phyloP scores from a whole-genome alignment of 495 filamentous ascomycete genomes.

The Penicillium waksmanii region DNA sequence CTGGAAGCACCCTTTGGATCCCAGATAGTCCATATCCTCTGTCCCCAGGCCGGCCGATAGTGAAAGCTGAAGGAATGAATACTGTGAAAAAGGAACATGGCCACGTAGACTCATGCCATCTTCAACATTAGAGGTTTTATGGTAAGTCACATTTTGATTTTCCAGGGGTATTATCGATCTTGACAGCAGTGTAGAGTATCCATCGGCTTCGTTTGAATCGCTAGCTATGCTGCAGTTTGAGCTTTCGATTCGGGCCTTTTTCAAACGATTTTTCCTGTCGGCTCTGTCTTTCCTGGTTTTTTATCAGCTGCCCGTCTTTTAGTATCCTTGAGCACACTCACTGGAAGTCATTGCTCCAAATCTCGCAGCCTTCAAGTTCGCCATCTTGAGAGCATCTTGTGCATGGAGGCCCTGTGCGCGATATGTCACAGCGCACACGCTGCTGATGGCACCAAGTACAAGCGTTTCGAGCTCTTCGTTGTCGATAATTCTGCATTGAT shows the following conservation, averaged over 20 bases:
- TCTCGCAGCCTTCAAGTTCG: not conserved
- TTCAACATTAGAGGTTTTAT: not conserved
- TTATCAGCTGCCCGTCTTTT: not conserved
- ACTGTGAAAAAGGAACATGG: not conserved
- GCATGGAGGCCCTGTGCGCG: not conserved
- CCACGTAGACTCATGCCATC: not conserved
- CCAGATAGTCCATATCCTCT: not conserved
- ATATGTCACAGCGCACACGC: conserved; percentile 1
- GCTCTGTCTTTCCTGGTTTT: not conserved
- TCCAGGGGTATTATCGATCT: no score
- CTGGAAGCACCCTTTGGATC: not conserved
- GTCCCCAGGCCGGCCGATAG: not conserved
- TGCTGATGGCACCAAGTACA: not conserved
- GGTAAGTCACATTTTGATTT: not conserved
- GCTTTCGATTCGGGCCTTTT: not conserved
- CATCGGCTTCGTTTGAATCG: no score
- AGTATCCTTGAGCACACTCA: not conserved
- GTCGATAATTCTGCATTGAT: not conserved
- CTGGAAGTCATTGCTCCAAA: not conserved
- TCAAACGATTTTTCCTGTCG: not conserved
- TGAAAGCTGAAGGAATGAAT: not conserved
- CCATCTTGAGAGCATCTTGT: not conserved
- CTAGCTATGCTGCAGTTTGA: no score
- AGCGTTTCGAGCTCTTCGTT: not conserved
- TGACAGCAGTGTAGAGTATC: no score